These are phyloP conservation scores for Nitzschia sp. DNA, from an alignment of 108 stramenopile genomes.

Conservation along the genomic window DNA sequence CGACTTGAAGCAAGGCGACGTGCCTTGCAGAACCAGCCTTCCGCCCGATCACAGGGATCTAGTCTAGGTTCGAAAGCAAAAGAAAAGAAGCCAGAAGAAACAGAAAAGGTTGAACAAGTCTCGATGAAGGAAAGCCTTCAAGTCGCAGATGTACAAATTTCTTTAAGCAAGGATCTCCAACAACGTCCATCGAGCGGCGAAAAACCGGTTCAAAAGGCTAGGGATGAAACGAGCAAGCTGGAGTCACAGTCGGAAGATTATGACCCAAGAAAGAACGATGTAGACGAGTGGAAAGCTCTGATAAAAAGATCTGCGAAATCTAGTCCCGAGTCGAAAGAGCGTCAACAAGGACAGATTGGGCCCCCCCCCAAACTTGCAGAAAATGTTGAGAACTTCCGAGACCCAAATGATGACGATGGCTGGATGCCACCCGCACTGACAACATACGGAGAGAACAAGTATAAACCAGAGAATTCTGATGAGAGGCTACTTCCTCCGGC, in stretches of 20 bases:
- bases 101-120: not conserved
- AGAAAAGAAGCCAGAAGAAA: not conserved
- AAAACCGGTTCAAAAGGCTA: no score
- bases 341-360: not conserved
- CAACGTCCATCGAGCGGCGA: no score
- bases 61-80: not conserved
- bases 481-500: no score
- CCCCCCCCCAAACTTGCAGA: no score
- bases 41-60: not conserved
- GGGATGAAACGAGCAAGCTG: conserved; percentile 9
- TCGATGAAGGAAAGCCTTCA: no score
- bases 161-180: no score
- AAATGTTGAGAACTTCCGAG: not conserved
- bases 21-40: not conserved
- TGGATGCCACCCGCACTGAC: conserved; percentile 26
- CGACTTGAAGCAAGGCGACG: conserved; percentile 14
- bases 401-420: not conserved
- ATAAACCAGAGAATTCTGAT: not conserved
- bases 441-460: conserved; percentile 6
- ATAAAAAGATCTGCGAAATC: conserved; percentile 1
- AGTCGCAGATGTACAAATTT: no score
- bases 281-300: conserved; percentile 10
- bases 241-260: conserved; percentile 19
- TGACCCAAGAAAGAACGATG: conserved; percentile 10
- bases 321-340: not conserved